Evolutionary conservation across 805 yeast genomes (phyloP).

Genomic region (Monosporozyma servazzii): DNA sequence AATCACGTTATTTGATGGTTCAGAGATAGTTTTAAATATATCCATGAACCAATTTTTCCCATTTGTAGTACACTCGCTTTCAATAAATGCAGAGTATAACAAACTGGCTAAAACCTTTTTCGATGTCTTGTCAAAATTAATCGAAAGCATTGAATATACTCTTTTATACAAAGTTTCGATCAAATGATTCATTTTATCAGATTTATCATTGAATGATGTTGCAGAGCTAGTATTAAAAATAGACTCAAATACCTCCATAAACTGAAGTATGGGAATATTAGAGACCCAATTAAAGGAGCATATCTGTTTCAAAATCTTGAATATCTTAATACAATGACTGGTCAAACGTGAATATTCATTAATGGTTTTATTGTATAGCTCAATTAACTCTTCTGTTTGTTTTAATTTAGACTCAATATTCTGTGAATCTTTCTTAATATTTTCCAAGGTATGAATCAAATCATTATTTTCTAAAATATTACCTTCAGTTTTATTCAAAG

Average conservation of each 20-base stretch:
- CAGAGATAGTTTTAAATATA: background rate
- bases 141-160: constrained; percentile 37
- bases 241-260: constrained; percentile 29
- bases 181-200: constrained; percentile 28
- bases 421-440: constrained; percentile 52
- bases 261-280: constrained; percentile 44
- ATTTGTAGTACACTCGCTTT: background rate
- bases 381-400: constrained; percentile 48
- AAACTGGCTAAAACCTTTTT: constrained; percentile 36
- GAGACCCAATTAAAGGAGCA: constrained; percentile 43
- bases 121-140: constrained; percentile 40
- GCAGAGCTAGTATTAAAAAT: constrained; percentile 17
- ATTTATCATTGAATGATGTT: background rate
- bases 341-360: constrained; percentile 48
- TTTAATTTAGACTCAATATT: constrained; percentile 44
- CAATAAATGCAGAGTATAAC: constrained; percentile 25
- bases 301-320: constrained; percentile 37
- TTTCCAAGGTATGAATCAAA: constrained; percentile 51
- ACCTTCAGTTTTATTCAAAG: constrained; percentile 49
- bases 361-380: constrained; percentile 41
- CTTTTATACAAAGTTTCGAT: constrained; percentile 36
- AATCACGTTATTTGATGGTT: background rate
- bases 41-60: background rate
- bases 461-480: constrained; percentile 60
- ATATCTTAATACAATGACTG: constrained; percentile 42